Evolutionary conservation across 768 basidiomycete species (phyloP).

Genomic region (Pilatotrama ljubarskyi): DNA sequence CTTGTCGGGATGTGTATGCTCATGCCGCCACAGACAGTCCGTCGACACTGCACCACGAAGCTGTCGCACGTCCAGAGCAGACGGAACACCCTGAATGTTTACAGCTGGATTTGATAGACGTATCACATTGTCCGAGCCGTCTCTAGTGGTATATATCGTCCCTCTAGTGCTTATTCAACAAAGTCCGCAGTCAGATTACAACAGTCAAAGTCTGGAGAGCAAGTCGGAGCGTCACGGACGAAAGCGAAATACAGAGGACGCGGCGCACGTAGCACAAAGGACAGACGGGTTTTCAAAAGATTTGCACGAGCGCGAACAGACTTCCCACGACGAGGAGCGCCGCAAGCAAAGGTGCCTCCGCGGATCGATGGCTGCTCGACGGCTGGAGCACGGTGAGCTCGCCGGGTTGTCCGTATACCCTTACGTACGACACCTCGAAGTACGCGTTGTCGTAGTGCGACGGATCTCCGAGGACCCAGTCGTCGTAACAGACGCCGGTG

Average conservation of each 20-base stretch:
- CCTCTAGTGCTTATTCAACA: not conserved
- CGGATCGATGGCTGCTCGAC: slow-evolving; percentile 18
- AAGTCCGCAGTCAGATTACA: not conserved
- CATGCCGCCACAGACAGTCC: not conserved
- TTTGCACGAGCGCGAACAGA: slow-evolving; percentile 3
- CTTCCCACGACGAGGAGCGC: slow-evolving; percentile 2
- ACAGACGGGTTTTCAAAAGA: not conserved
- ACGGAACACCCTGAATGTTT: not conserved
- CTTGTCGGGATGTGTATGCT: not conserved
- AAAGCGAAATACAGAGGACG: not conserved
- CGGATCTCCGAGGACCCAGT: slow-evolving; percentile 65
- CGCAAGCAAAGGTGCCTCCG: slow-evolving; percentile 8
- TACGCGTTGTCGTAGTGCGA: slow-evolving; percentile 65
- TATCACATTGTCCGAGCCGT: not conserved
- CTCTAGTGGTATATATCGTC: not conserved
- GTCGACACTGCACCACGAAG: not conserved
- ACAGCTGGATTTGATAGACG: not conserved
- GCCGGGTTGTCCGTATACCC: slow-evolving; percentile 31
- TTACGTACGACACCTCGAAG: slow-evolving; percentile 59
- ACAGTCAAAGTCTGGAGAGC: not conserved
- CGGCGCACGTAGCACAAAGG: not conserved
- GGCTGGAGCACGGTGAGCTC: slow-evolving; percentile 29
- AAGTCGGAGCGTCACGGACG: not conserved
- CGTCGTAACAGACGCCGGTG: slow-evolving; percentile 64
- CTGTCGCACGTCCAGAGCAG: not conserved